phyloP scores from a whole-genome alignment of 2,329 filamentous ascomycete genomes.

The Stemphylium lycopersici region DNA sequence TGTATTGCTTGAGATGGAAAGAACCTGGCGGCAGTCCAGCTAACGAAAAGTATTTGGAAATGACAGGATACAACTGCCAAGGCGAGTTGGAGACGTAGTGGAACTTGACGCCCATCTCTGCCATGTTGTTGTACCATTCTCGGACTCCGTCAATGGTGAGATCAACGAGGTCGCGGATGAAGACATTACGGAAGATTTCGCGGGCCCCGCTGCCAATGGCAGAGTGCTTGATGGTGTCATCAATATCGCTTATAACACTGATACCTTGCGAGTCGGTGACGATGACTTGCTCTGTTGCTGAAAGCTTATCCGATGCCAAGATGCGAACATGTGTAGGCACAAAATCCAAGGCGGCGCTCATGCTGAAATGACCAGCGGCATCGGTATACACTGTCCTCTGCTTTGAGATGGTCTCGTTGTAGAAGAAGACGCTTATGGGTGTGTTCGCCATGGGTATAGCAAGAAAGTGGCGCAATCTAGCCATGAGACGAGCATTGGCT shows the following conservation, averaged over 20 bases:
- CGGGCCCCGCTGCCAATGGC: constrained; percentile 85
- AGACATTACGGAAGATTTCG: constrained; percentile 96
- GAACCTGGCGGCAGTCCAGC: constrained; percentile 85
- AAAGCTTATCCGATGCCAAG: constrained; percentile 83
- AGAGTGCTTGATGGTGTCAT: constrained; percentile 96
- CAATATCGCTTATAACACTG: constrained; percentile 95
- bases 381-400: constrained; percentile 86
- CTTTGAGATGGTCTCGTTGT: constrained; percentile 81
- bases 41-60: constrained; percentile 82
- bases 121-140: constrained; percentile 85
- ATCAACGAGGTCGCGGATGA: constrained; percentile 82
- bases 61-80: constrained; percentile 93
- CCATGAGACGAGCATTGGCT: constrained; percentile 88
- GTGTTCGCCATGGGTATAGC: constrained; percentile 78
- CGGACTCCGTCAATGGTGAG: constrained; percentile 84
- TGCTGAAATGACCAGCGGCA: constrained; percentile 84
- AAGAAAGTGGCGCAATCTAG: constrained; percentile 86
- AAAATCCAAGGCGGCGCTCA: constrained; percentile 83
- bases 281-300: constrained; percentile 76
- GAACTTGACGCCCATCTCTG: constrained; percentile 80
- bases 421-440: constrained; percentile 93
- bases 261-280: constrained; percentile 80
- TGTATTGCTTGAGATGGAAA: constrained; percentile 95
- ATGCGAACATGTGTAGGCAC: constrained; percentile 88
- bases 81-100: constrained; percentile 99